These are phyloP conservation scores for Solanum hybrid DNA, from an alignment of 305 asterid genomes.

Conservation along the genomic window DNA sequence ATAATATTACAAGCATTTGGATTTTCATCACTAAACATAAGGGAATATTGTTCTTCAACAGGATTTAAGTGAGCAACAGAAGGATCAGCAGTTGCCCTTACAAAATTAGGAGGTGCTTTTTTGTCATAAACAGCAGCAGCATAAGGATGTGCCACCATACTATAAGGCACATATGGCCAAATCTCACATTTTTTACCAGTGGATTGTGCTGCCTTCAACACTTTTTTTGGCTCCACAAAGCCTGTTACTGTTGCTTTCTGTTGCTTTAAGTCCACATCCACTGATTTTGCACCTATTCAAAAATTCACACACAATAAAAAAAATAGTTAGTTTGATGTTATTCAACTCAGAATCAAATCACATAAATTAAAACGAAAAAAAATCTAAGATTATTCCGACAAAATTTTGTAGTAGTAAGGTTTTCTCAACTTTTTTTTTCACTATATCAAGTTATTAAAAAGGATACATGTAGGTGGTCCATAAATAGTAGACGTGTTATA, in stretches of 20 bases:
- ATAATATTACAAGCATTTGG: slow-evolving; percentile 63
- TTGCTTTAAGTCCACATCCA: slow-evolving; percentile 61
- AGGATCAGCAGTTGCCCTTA: slow-evolving; percentile 53
- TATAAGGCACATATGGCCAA: slow-evolving; percentile 77
- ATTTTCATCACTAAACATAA: slow-evolving; percentile 79
- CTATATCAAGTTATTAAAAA: background rate
- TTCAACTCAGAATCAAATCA: background rate
- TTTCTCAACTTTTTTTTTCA: background rate
- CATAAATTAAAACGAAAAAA: background rate
- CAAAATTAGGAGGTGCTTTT: slow-evolving; percentile 67
- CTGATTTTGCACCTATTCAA: slow-evolving; percentile 53
- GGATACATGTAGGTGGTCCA: background rate
- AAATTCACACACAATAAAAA: background rate
- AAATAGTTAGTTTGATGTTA: background rate
- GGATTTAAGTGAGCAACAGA: slow-evolving; percentile 59
- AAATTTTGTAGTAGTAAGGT: no score
- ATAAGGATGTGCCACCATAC: slow-evolving; percentile 66
- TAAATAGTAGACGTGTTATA: background rate
- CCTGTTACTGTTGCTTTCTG: slow-evolving; percentile 78
- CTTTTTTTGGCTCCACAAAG: slow-evolving; percentile 62
- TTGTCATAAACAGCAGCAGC: slow-evolving; percentile 72
- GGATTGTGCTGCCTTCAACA: slow-evolving; percentile 51
- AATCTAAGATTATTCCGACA: no score
- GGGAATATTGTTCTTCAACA: slow-evolving; percentile 51
- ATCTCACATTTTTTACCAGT: slow-evolving; percentile 58